A percentile compares a stretch with the other conserved stretches of the same genome.
Evolutionary conservation across 2,329 filamentous ascomycete genomes (phyloP).

Genomic region (Simplicillium sp.): DNA sequence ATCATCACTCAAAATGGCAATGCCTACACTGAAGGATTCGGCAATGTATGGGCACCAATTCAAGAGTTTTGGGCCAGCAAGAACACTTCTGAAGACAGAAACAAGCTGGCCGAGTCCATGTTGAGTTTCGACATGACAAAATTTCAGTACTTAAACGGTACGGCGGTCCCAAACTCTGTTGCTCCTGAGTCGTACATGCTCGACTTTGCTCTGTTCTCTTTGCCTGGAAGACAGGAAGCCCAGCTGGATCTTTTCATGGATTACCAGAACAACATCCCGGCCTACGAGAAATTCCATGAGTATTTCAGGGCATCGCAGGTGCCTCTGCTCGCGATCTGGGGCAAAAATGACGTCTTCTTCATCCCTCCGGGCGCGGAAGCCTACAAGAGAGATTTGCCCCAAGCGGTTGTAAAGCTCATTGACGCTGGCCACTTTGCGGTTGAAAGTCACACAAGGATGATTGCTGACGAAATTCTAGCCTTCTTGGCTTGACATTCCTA

Average conservation of each 20-base stretch:
- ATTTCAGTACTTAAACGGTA: conserved; percentile 34
- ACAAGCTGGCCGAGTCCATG: conserved; percentile 20
- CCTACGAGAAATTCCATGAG: conserved; percentile 46
- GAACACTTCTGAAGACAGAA: conserved; percentile 21
- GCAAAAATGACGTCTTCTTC: conserved; percentile 45
- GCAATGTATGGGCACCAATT: conserved; percentile 40
- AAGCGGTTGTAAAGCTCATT: conserved; percentile 37
- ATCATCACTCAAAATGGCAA: conserved; percentile 54
- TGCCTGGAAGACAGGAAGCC: conserved; percentile 37
- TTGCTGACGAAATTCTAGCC: conserved; percentile 16
- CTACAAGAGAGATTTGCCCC: conserved; percentile 36
- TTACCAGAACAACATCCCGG: conserved; percentile 41
- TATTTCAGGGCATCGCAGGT: conserved; percentile 41
- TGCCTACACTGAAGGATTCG: conserved; percentile 47
- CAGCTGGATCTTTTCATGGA: conserved; percentile 50
- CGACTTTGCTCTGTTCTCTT: conserved; percentile 41
- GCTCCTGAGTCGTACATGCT: conserved; percentile 37
- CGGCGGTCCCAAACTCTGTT: conserved; percentile 20
- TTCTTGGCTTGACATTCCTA: conserved; percentile 14
- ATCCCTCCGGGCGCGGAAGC: conserved; percentile 41
- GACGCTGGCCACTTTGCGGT: conserved; percentile 49
- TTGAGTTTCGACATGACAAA: conserved; percentile 29
- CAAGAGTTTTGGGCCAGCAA: conserved; percentile 32
- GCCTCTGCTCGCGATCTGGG: conserved; percentile 49
- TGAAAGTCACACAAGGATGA: conserved; percentile 21